Base-by-base conservation (phyloP, 2,329 filamentous ascomycete genomes). In the Alternaria gansuensis region DNA sequence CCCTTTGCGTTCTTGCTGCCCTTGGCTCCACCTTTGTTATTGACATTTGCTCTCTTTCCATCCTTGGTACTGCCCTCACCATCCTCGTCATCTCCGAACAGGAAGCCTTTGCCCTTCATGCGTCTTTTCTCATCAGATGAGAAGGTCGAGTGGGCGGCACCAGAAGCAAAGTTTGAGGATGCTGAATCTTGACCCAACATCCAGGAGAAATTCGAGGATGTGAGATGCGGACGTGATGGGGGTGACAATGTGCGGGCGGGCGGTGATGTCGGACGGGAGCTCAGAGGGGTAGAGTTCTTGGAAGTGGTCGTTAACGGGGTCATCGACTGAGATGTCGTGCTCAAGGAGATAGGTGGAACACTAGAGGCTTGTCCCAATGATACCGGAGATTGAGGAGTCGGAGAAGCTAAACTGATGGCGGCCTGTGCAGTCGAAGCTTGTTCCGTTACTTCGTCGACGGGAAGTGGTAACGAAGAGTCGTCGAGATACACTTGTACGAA, bases 191-290 rank as follows among this genome's bases (percentile, higher is more conserved):
- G 72, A 14, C 74, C 75, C 4, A 93, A 81, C 89, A 93, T 93
- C 88, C 89, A 92, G 1, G 90, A 88, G 74, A 92, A 93, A 4
- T 88, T 90, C 7, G 90, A 92, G 65, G 91, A 89, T 1, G 89
- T 88, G 33, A 92, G 82, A 0, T 84, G 86, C 3, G 89, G 90
- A 23, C 88, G 83, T 21, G 86, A 64, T n/a, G 69, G 54, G 13
- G 59, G 46, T 33, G 64, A 37, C 21, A 60, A 54, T 10, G 58
- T 7, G 26, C 49, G 50, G 3, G 44, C 31, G 17, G 62, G 62
- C 8, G 72, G 65, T 8, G 71, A 67, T 4, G 63, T 60, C n/a
- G 69, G 59, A 23, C 60, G 61, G 17, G 62, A 56, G 26, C 41
- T 59, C 21, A 54, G 23, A 31, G 63, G 14, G 28, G 63, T 44